Evolutionary conservation across 345 rosid species (phyloP).

Genomic region (Capsella bursapastoris): DNA sequence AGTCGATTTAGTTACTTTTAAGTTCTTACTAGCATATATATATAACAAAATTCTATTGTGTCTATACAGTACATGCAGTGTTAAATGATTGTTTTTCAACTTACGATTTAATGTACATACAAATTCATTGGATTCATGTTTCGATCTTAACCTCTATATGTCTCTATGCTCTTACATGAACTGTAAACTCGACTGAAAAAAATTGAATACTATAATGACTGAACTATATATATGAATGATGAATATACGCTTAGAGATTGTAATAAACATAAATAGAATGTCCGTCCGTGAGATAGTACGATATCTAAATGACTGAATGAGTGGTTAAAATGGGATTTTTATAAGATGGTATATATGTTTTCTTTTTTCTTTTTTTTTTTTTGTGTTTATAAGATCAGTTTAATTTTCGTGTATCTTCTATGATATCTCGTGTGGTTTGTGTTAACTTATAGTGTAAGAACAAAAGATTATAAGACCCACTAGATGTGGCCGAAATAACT

Average conservation of each 20-base stretch:
- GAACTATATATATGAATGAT: conserved; percentile 3
- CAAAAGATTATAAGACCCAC: not conserved
- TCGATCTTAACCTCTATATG: not conserved
- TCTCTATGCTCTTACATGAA: not conserved
- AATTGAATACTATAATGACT: not conserved
- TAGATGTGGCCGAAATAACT: not conserved
- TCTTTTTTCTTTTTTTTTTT: not conserved
- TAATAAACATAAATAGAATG: not conserved
- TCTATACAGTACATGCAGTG: not conserved
- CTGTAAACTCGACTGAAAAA: not conserved
- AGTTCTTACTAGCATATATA: too few species aligned
- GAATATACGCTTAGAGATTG: not conserved
- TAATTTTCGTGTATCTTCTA: not conserved
- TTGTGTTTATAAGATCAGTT: not conserved
- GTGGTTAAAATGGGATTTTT: not conserved
- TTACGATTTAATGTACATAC: not conserved
- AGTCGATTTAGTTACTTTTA: not conserved
- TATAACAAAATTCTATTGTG: not conserved
- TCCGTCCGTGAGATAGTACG: conserved; percentile 4
- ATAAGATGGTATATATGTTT: not conserved
- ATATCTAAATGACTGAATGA: not conserved
- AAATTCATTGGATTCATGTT: not conserved
- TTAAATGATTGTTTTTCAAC: not conserved
- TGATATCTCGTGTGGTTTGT: conserved; percentile 20
- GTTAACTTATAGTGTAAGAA: conserved; percentile 16